Base-by-base conservation (phyloP, 495 filamentous ascomycete genomes). In the Aspergillus ellipticus region DNA sequence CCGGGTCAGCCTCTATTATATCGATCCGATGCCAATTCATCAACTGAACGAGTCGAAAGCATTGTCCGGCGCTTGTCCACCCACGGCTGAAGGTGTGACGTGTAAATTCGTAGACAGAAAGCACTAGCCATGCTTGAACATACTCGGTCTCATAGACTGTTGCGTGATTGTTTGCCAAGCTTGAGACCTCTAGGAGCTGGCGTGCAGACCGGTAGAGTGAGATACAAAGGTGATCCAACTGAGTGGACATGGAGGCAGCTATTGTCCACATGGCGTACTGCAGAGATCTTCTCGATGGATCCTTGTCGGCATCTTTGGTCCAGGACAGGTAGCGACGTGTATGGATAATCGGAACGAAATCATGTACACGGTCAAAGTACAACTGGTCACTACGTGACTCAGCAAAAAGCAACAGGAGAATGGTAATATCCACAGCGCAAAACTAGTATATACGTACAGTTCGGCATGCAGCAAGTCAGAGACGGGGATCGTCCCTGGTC, bases 181-280 rank as follows among this genome's bases (percentile, higher is more conserved):
- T 17, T 19, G 47, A 19, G 2, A 9, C 16, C 19, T 48, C 53
- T 31, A 82, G 70, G 62, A 74, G 70, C 29, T 65, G 72, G 21
- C 67, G 60, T 6, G 76, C 74, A 33, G 77, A 69, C 4, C 60
- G 59, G 56, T 80, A 79, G 16, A 81, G 56, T 0, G 60, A 24
- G 8, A 77, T 67, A n/a, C 71, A 57, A 15, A 74, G 54, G 31
- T 67, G 60, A 28, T 75, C 65, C 42, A 74, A 79, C 41, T 78
- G 78, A 7, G 74, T 69, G 3, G 79, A 82, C 8, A 78, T 54
- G 0, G 72, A 71, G 20, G 72, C 73, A 9, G 77, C 77, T 4
- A 77, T 59, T 0, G 78, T 77, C 77, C 79, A 79, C 75, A 81
- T 80, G 26, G 79, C 78, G 58, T 74, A 73, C 52, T 79, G 75